Evolutionary conservation across 129 eudicot species (phyloP), one percentile per base, ranked within the genome.

Genomic region (Flaveria brownii): DNA sequence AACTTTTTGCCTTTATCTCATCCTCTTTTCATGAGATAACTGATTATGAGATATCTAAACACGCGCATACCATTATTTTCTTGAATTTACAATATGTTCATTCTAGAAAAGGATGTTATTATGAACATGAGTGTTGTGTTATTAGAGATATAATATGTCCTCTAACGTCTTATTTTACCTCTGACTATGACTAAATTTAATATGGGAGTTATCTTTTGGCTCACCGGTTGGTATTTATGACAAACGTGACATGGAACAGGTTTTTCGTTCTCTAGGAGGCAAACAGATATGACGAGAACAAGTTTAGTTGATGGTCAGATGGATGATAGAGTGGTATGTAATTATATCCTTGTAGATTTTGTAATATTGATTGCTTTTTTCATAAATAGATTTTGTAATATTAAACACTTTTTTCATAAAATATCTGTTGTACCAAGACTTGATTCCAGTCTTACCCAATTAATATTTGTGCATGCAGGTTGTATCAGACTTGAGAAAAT

Each of bases 251-350:
- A 15, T 65, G 50, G 30, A 68, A 83, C 87, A 90, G 98, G 91
- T 61, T 88, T 87, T 36, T 67, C 90, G 25, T 75, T 85, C 62
- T 84, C 98, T n/a, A 88, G 96, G 83, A 87, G 93, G 78, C 89
- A 76, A 68, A 86, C 96, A 9, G 91, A 90, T 80, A 84, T 75
- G 46, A 80, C 88, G 18, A 83, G 85, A 61, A 83, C 80, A 77
- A 84, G 85, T 71, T 65, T 82, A 12, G 65, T 70, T 49, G 80
- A 60, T 57, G 88, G 87, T 86, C 84, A 82, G 42, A 70, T 65
- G 41, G 91, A 87, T 72, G 96, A 91, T 50, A 83, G 87, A 84
- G 80, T 60, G 93, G 97, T 90, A 63, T 23, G 12, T 67, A 72
- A 15, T 57, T 71, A 15, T 45, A 28, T 15, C 52, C 28, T 26